Base-by-base conservation (phyloP, 2,329 filamentous ascomycete genomes). In the Aureobasidium zeae region DNA sequence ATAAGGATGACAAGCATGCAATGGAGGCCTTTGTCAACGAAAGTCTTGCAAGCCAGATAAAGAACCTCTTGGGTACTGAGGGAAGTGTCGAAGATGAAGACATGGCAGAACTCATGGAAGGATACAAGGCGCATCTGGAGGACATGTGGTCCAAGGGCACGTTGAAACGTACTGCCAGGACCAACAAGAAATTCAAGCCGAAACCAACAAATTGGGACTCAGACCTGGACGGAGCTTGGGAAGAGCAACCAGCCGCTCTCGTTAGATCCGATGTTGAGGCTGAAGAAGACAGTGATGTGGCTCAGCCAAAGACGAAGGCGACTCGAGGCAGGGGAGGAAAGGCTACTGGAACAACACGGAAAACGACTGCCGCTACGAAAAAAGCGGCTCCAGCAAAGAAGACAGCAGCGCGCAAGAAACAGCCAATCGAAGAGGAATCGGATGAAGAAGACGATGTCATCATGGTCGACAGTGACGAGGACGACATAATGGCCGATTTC, bases 1-100 rank as follows among this genome's bases (percentile, higher is more conserved):
- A 88, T 59, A 96, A 96, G 53, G 86, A 94, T 52, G 91, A 98
- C 66, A 94, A 88, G 58, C 81, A 91, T 54, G 86, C 86, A 2
- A 86, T 96, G 79, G 61, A 68, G 49, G 61, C 58, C 10, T 72
- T 72, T 46, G 63, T 72, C 6, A 58, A 63, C 4, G 61, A 68
- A 4, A 66, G 61, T 49, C 54, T 72, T 20, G 55, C 57, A 11
- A 59, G 56, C 12, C 67, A 71, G 46, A 56, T 69, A 30, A 64
- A 66, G 46, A 59, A 68, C 48, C 57, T 69, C 21, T 79, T 88
- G 56, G 69, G 79, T 31, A 42, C 37, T 19, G 75, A 79, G 5
- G 77, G 83, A 33, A 70, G 74, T 0, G 77, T 82, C 15, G 77
- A 84, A 41, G 52, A 72, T 83, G 46, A 86, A 89, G 39, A 43